A percentile compares a stretch with the other conserved stretches of the same genome.
phyloP scores from a whole-genome alignment of 768 basidiomycete species.

The Chalciporus pseudorubinellus region DNA sequence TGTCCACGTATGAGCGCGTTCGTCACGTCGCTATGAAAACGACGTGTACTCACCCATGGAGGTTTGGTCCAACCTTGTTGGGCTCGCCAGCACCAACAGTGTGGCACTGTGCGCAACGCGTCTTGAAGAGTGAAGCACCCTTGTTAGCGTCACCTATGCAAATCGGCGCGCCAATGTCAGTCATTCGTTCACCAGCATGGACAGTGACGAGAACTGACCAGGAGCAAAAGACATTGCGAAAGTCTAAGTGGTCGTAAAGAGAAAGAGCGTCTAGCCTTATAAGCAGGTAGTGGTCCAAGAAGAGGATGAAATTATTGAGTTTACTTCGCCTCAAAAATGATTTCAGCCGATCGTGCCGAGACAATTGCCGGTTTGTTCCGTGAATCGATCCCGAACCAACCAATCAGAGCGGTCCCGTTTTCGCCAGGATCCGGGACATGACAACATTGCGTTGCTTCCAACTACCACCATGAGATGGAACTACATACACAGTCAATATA shows the following conservation, averaged over 20 bases:
- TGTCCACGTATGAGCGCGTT: slow-evolving; percentile 26
- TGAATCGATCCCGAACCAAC: neutral
- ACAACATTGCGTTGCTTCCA: no score
- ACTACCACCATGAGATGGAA: neutral
- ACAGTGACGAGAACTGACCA: slow-evolving; percentile 31
- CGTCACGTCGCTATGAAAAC: neutral
- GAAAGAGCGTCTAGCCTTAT: slow-evolving; percentile 5
- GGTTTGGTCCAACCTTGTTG: slow-evolving; percentile 93
- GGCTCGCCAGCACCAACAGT: slow-evolving; percentile 74
- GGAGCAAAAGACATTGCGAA: slow-evolving; percentile 41
- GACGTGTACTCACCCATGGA: slow-evolving; percentile 69
- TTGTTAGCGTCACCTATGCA: slow-evolving; percentile 75
- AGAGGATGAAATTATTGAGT: neutral
- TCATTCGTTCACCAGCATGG: neutral
- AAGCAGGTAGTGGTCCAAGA: slow-evolving; percentile 4
- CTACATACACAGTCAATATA: neutral
- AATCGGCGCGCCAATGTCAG: neutral
- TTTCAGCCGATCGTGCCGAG: slow-evolving; percentile 26
- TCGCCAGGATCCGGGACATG: no score
- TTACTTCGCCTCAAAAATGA: slow-evolving; percentile 15
- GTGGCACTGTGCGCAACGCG: slow-evolving; percentile 93
- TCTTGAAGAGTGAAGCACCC: slow-evolving; percentile 96
- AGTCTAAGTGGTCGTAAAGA: slow-evolving; percentile 8
- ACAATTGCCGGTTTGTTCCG: slow-evolving; percentile 27
- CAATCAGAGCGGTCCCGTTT: slow-evolving; percentile 22